phyloP scores from a whole-genome alignment of 768 basidiomycete species.

The Tylopilus sp. region DNA sequence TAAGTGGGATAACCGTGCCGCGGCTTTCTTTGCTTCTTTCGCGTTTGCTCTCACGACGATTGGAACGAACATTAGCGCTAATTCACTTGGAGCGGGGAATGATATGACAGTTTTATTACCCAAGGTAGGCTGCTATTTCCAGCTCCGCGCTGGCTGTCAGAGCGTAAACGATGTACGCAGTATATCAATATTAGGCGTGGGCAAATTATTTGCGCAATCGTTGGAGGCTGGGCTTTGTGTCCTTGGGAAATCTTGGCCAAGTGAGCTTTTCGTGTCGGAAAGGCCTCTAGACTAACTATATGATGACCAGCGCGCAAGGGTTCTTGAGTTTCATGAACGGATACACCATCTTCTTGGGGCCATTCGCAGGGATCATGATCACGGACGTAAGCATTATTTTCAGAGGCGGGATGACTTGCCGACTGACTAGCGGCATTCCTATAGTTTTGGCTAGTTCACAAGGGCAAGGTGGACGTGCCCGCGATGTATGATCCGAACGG shows the following conservation, averaged over 20 bases:
- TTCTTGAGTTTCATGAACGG: constrained; percentile 80
- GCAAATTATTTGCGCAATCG: constrained; percentile 69
- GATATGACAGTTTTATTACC: constrained; percentile 78
- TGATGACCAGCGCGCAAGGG: constrained; percentile 43
- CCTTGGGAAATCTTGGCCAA: constrained; percentile 82
- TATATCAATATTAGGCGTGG: constrained; percentile 76
- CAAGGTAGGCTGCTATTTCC: constrained; percentile 43
- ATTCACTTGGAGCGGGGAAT: constrained; percentile 71
- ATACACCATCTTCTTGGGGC: constrained; percentile 84
- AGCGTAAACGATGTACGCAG: constrained; percentile 2
- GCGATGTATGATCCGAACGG: constrained; percentile 81
- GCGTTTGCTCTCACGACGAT: constrained; percentile 47
- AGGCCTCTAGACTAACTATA: neutral
- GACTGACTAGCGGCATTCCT: neutral
- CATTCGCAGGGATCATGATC: constrained; percentile 75
- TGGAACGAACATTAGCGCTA: constrained; percentile 53
- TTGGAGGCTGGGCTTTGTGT: constrained; percentile 82
- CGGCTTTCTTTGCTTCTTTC: constrained; percentile 79
- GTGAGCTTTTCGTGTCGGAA: constrained; percentile 4
- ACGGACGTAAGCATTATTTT: constrained; percentile 42
- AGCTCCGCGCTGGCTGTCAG: neutral
- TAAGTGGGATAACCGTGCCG: constrained; percentile 81
- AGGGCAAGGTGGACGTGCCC: constrained; percentile 70
- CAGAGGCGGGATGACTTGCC: neutral
- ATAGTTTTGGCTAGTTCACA: constrained; percentile 78